A percentile compares a stretch with the other conserved stretches of the same genome.
Evolutionary conservation across 2,329 filamentous ascomycete genomes (phyloP).

Genomic region (Ophiocordyceps robertsii): DNA sequence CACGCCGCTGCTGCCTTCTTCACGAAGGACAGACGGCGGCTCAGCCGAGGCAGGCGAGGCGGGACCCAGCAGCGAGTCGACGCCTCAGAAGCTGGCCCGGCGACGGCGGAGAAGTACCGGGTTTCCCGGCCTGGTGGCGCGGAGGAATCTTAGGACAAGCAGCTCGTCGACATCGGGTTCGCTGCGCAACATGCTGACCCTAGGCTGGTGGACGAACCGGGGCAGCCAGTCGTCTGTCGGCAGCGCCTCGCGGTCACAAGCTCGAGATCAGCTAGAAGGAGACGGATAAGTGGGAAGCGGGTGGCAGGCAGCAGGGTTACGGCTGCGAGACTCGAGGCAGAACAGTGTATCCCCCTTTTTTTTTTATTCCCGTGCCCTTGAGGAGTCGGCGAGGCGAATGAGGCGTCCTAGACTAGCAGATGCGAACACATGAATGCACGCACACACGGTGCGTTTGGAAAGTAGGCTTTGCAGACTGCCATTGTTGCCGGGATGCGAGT

Average conservation of each 20-base stretch:
- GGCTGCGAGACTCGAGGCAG: neutral
- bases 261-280: constrained; percentile 10
- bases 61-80: constrained; percentile 15
- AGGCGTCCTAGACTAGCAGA: neutral
- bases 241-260: constrained; percentile 3
- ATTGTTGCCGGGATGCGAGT: no score
- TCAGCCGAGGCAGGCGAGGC: constrained; percentile 13
- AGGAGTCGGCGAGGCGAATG: constrained; percentile 2
- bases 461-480: no score
- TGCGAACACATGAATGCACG: no score
- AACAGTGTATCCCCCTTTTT: neutral
- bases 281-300: constrained; percentile 2
- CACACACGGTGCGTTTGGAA: no score
- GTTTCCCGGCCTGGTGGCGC: constrained; percentile 46
- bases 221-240: constrained; percentile 4
- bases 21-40: constrained; percentile 18
- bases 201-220: constrained; percentile 36
- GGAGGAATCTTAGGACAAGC: constrained; percentile 26
- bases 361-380: neutral
- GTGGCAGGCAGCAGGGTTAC: constrained; percentile 1
- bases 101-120: constrained; percentile 45
- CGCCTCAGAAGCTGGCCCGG: constrained; percentile 20
- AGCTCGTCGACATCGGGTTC: constrained; percentile 33
- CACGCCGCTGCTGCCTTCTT: constrained; percentile 23
- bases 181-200: constrained; percentile 36